phyloP scores from a whole-genome alignment of 768 basidiomycete species.

The Sistotremastrum niveocremeum region DNA sequence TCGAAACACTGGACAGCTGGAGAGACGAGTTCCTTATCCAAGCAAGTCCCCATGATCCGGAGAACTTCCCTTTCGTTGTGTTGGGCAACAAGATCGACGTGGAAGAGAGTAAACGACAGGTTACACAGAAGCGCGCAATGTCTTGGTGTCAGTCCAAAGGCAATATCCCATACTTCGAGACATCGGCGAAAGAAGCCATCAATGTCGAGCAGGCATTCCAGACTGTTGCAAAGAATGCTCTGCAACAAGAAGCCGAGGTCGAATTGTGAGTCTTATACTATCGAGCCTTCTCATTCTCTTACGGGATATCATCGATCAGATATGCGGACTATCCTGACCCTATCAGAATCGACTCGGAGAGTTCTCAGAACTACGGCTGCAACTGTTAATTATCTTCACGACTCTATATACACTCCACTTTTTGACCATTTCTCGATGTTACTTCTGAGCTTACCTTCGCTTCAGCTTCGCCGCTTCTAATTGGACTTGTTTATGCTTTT shows the following conservation, averaged over 20 bases:
- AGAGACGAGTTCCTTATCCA: conserved; percentile 98
- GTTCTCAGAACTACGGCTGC: conserved; percentile 83
- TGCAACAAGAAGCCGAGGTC: conserved; percentile 94
- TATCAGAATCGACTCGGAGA: conserved; percentile 91
- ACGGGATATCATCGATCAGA: conserved; percentile 29
- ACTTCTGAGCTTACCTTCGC: too few relatives aligned
- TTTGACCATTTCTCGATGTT: too few relatives aligned
- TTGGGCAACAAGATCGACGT: conserved; percentile 99
- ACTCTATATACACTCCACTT: too few relatives aligned
- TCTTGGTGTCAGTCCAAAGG: conserved; percentile 99
- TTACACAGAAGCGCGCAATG: conserved; percentile 99
- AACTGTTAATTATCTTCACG: conserved; percentile 46
- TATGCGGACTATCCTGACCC: conserved; percentile 99
- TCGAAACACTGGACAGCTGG: conserved; percentile 98
- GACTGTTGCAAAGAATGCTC: conserved; percentile 98
- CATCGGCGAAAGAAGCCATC: conserved; percentile 98
- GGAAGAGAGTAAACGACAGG: conserved; percentile 95
- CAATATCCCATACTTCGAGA: conserved; percentile 99
- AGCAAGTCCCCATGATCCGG: conserved; percentile 96
- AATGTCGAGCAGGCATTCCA: conserved; percentile 99
- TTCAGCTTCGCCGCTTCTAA: too few relatives aligned
- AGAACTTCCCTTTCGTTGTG: conserved; percentile 99
- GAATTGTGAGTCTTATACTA: conserved; percentile 55
- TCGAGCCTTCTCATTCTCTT: conserved; percentile 5
- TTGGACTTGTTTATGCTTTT: too few relatives aligned